A percentile compares a stretch with the other conserved stretches of the same genome.
Evolutionary conservation across 2,329 filamentous ascomycete species (phyloP).

Genomic region (Cordyceps sp.): DNA sequence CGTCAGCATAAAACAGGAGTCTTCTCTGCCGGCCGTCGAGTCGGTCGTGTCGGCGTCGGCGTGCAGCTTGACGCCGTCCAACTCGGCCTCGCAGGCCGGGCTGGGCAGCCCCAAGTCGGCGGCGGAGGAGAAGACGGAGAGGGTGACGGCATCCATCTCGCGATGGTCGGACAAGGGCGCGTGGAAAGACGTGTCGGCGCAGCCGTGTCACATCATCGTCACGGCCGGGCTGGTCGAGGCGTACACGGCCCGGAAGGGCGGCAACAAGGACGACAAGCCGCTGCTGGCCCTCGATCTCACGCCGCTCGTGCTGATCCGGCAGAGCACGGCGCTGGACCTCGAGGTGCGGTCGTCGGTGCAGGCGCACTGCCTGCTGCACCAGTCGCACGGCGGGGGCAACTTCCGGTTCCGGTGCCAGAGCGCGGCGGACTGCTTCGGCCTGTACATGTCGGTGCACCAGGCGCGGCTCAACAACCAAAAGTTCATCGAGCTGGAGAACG

Average conservation of each 20-base stretch:
- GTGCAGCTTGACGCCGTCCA: slow-evolving; percentile 58
- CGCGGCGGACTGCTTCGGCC: slow-evolving; percentile 57
- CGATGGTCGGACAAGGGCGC: slow-evolving; percentile 44
- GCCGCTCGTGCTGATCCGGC: slow-evolving; percentile 74
- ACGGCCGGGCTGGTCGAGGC: slow-evolving; percentile 43
- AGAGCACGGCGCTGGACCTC: slow-evolving; percentile 84
- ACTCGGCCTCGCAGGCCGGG: slow-evolving; percentile 61
- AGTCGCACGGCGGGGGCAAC: slow-evolving; percentile 46
- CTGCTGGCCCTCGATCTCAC: slow-evolving; percentile 69
- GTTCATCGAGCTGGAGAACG: slow-evolving; percentile 53
- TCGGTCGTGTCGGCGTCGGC: slow-evolving; percentile 31
- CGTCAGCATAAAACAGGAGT: slow-evolving; percentile 32
- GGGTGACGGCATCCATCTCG: slow-evolving; percentile 38
- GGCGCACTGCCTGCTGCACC: slow-evolving; percentile 49
- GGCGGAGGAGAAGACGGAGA: slow-evolving; percentile 24
- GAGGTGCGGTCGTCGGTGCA: slow-evolving; percentile 82
- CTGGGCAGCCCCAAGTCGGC: slow-evolving; percentile 29
- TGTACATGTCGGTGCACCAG: slow-evolving; percentile 78
- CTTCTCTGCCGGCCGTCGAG: slow-evolving; percentile 12
- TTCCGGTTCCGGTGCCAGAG: slow-evolving; percentile 80
- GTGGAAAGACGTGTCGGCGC: slow-evolving; percentile 41
- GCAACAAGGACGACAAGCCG: slow-evolving; percentile 21
- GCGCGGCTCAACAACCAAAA: slow-evolving; percentile 85
- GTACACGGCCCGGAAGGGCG: slow-evolving; percentile 22
- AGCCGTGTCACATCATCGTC: slow-evolving; percentile 37